A percentile compares a stretch with the other conserved stretches of the same genome.
phyloP scores from a whole-genome alignment of 176 grass and related monocot species.

The Avena insularis region DNA sequence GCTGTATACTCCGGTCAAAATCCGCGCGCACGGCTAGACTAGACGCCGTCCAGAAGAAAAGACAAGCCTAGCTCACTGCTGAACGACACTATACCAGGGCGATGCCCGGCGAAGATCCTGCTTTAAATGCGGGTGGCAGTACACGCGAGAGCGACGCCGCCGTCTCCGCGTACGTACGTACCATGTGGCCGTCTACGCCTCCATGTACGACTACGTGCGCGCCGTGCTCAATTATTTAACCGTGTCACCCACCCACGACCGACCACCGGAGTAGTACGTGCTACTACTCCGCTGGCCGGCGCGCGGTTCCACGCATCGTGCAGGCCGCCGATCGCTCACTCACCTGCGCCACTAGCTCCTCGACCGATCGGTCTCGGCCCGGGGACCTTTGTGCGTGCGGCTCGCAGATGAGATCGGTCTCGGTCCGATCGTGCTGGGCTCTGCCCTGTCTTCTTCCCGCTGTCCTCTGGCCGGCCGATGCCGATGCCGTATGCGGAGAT shows the following conservation, averaged over 20 bases:
- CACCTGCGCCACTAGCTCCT: slow-evolving; percentile 7
- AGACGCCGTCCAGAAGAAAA: not conserved
- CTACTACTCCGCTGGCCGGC: not conserved
- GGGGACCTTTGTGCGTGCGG: not conserved
- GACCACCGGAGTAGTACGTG: not conserved
- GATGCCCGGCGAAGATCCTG: not conserved
- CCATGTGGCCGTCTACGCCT: not conserved
- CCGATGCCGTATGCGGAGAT: not conserved
- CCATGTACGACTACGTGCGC: not conserved
- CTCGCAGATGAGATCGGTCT: not conserved
- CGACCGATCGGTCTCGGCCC: not conserved
- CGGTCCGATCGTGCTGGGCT: not conserved
- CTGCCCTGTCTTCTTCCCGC: not conserved
- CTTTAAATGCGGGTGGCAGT: not conserved
- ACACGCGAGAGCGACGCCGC: not conserved
- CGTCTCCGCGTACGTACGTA: not conserved
- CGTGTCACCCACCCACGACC: not conserved
- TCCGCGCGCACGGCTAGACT: not conserved
- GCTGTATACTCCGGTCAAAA: not conserved
- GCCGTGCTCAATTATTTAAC: not conserved
- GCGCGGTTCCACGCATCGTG: not conserved
- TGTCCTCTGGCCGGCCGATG: not conserved
- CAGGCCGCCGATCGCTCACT: not conserved
- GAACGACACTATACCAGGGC: not conserved
- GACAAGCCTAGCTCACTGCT: not conserved